phyloP scores from a whole-genome alignment of 306 rosid species.

The Rosa multiflora region DNA sequence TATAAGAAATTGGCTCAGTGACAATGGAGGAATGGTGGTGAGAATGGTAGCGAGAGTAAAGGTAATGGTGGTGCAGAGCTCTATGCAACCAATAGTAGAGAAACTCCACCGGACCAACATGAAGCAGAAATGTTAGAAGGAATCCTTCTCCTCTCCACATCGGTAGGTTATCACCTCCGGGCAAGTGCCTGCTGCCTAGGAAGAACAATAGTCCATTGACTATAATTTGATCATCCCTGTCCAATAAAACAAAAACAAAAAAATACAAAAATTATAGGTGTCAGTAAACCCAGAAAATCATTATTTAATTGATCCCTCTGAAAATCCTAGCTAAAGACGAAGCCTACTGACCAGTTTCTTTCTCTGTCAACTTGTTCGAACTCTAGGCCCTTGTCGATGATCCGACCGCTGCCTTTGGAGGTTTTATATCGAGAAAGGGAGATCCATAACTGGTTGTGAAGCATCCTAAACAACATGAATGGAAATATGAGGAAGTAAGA shows the following conservation, averaged over 20 bases:
- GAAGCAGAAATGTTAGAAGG: conserved; percentile 25
- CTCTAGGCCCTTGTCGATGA: no score
- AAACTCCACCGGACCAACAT: conserved; percentile 43
- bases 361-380: no score
- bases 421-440: no score
- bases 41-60: conserved; percentile 52
- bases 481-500: no score
- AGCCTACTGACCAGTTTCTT: no score
- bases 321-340: no score
- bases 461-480: no score
- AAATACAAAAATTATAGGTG: background rate
- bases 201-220: conserved; percentile 26
- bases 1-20: conserved; percentile 51
- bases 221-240: conserved; percentile 54
- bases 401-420: no score
- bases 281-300: background rate
- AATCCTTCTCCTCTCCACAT: conserved; percentile 39
- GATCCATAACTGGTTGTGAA: no score
- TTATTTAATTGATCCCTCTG: no score
- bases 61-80: conserved; percentile 54
- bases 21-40: conserved; percentile 55
- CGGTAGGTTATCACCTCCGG: conserved; percentile 5
- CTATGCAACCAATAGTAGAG: conserved; percentile 53
- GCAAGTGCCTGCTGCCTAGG: background rate
- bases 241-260: background rate